Evolutionary conservation across 371 early-diverging fungal genomes (phyloP), one percentile per base, ranked within the genome.

Genomic region (Mortierella sp.): DNA sequence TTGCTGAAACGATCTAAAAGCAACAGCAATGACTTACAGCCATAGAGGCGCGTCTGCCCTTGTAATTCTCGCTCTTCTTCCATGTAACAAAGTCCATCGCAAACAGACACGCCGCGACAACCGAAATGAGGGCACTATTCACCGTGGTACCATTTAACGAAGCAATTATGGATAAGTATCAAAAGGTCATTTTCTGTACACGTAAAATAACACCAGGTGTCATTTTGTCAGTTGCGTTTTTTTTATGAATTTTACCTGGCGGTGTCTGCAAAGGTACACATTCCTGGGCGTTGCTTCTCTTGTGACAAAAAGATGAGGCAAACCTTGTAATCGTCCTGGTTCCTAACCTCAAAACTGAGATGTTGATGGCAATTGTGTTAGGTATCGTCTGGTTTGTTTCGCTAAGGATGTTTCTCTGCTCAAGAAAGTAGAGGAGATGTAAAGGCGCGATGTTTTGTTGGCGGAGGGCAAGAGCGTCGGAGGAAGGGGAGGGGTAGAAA

Each of bases 31-130:
- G 5, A 75, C 80, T 54, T 76, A 76, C 81, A 18, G 75, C 27
- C 27, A 78, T 7, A 11, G 75, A 77, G 0, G 78, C 78, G 3
- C 77, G 43, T 35, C 43, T 73, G 27, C 78, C 75, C 78, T 82
- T 77, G 58, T 77, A 82, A 72, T 72, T 82, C 78, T 82, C 82
- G 46, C 71, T 77, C 38, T 71, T 77, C 55, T 82, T 82, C 82
- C 78, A 82, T 27, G 78, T 82, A 4, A 82, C 56, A 3, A 32
- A 77, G 29, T 82, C 82, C 63, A 82, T 49, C 0, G 41, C 71
- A 41, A 74, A 65, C 10, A 75, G 72, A 11, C 41, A 38, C 0
- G 46, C 14, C 6, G 55, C 75, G 2, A 54, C 75, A 27, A 75
- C 6, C 6, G 72, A 10, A 44, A 82, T 72, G 35, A 82, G 18